Base-by-base conservation (phyloP, 257 asterid species). In the Rubia yunnanensis region DNA sequence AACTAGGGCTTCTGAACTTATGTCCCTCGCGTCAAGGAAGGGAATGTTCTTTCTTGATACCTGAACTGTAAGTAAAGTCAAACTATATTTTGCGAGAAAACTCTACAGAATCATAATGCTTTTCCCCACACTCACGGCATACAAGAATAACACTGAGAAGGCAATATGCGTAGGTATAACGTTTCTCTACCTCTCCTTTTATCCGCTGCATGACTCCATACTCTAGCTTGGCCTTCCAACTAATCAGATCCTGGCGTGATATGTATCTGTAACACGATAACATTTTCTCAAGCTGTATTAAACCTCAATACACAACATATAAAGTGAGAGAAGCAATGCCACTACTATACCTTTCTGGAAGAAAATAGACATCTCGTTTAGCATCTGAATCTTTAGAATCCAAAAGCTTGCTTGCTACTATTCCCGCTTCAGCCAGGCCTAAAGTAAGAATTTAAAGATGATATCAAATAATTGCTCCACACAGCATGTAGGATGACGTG, bases 401-500 rank as follows among this genome's bases (percentile, higher is more conserved):
- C 31, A 79, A 76, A 23, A 92, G 88, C 80, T 86, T 89, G 95
- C 99, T 92, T 64, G 84, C 78, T 69, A 87, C 65, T 55, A 88
- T 79, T 48, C 99, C 99, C 50, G 92, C 89, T 76, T 92, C 99
- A 17, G 96, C 97, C 31, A 92, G 79, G 65, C 96, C 99, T 92
- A 50, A 30, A 68, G 63, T 26, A 48, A 70, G 73, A 48, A 61
- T 67, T 66, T 7, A 64, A 46, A 70, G 63, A 72, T 39, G 36
- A 41, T 44, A 34, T 73, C 55, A 78, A 66, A 73, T 24, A 55
- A 18, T n/a, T 41, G 14, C 44, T 46, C 61, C 58, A 46, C 4
- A 50, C 60, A 56, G 34, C 32, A 46, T 20, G 56, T 22, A 54
- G 11, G 24, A 31, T 67, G n/a, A n/a, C n/a, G n/a, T n/a, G n/a